Evolutionary conservation across 257 asterid genomes (phyloP).

Genomic region (Eustoma russellianum): DNA sequence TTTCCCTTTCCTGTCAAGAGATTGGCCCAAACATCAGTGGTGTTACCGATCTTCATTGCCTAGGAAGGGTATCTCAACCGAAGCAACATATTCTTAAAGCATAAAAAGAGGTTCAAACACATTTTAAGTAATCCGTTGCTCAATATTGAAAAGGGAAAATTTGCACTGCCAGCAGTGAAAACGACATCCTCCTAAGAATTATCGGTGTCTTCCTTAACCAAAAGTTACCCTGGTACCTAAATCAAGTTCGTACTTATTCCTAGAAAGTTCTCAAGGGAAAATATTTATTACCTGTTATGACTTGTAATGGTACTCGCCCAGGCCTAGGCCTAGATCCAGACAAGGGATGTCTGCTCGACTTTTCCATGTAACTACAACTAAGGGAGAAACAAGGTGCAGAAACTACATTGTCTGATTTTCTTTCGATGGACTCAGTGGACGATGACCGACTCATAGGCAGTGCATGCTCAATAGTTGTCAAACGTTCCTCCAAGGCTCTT

Average conservation of each 20-base stretch:
- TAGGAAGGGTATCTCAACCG: no score
- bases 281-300: constrained; percentile 64
- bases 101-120: no score
- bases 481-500: constrained; percentile 59
- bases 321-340: constrained; percentile 33
- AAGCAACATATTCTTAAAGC: not conserved
- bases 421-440: constrained; percentile 10
- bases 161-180: no score
- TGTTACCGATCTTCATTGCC: not conserved
- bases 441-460: constrained; percentile 20
- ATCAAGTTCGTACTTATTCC: no score
- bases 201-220: no score
- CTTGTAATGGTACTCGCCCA: constrained; percentile 34
- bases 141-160: no score
- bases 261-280: not conserved
- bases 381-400: constrained; percentile 21
- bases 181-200: no score
- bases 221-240: no score
- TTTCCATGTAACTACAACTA: constrained; percentile 17
- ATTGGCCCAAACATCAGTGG: constrained; percentile 1
- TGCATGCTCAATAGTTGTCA: constrained; percentile 48
- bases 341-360: constrained; percentile 16
- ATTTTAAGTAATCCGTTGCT: not conserved
- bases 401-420: constrained; percentile 19
- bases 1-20: constrained; percentile 66